Percentiles rank a stretch among this genome's conserved stretches.
These are phyloP conservation scores for Tetradesmus lagerheimii DNA, from an alignment of 139 green algal genomes.

Conservation along the genomic window DNA sequence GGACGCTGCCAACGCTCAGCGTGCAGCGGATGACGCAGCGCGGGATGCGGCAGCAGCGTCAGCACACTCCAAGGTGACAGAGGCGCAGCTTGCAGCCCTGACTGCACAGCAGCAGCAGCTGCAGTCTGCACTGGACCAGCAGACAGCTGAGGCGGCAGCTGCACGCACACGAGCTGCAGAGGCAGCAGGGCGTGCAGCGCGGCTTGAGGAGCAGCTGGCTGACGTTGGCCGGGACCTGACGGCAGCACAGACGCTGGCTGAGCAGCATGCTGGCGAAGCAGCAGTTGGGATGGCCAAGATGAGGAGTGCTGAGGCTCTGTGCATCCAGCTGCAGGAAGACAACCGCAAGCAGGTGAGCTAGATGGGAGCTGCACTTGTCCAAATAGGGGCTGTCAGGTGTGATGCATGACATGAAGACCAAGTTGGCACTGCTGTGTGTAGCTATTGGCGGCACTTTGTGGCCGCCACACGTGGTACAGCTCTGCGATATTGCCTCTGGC, in stretches of 20 bases:
- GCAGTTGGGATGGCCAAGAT: not conserved
- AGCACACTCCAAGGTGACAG: not conserved
- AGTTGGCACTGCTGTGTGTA: not conserved
- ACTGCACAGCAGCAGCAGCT: not conserved
- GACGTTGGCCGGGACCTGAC: not conserved
- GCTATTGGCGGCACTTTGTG: no score
- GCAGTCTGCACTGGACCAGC: not conserved
- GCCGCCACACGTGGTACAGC: not conserved
- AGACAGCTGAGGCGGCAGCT: not conserved
- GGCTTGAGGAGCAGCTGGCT: conserved; percentile 19
- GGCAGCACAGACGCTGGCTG: not conserved
- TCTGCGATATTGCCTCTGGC: no score
- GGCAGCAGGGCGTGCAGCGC: not conserved
- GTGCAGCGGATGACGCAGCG: not conserved
- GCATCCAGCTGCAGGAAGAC: conserved; percentile 22
- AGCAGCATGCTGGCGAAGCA: conserved; percentile 9
- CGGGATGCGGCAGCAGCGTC: not conserved
- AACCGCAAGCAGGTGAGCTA: conserved; percentile 8
- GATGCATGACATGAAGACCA: not conserved
- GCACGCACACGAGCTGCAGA: not conserved
- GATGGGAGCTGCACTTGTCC: not conserved
- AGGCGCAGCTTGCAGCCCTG: not conserved
- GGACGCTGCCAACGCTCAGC: not conserved
- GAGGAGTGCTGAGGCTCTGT: not conserved
- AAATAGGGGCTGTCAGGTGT: not conserved